Conservation (phyloP, 2,329 filamentous ascomycete genomes). For the Aspergillus tubingensis region DNA sequence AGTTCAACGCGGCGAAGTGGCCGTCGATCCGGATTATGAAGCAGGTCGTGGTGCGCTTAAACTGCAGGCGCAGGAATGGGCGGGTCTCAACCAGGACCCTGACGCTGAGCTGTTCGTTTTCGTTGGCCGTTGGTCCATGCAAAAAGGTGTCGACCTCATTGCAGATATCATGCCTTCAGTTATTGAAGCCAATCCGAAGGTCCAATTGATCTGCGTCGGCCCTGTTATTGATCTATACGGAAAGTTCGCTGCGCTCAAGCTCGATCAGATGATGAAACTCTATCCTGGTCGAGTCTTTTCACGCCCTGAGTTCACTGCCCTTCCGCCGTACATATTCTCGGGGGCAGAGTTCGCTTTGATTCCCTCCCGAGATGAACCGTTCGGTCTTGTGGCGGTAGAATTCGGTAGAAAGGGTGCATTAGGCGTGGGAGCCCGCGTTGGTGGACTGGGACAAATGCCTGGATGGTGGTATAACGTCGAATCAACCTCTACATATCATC, state of each 20-base stretch:
- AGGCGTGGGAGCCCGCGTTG: constrained; percentile 65
- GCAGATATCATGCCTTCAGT: constrained; percentile 66
- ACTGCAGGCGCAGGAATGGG: constrained; percentile 67
- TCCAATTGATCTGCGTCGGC: constrained; percentile 63
- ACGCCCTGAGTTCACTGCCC: constrained; percentile 66
- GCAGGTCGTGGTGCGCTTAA: constrained; percentile 54
- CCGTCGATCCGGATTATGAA: constrained; percentile 58
- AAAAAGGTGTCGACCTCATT: constrained; percentile 68
- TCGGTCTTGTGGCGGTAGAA: constrained; percentile 67
- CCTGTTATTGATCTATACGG: constrained; percentile 68
- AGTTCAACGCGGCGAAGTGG: constrained; percentile 48
- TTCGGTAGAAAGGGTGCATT: constrained; percentile 68
- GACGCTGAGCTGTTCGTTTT: constrained; percentile 67
- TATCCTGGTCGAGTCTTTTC: constrained; percentile 66
- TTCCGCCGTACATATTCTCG: constrained; percentile 66
- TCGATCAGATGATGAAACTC: constrained; percentile 63
- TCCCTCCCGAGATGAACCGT: constrained; percentile 67
- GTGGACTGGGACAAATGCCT: constrained; percentile 68
- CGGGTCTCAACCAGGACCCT: constrained; percentile 60
- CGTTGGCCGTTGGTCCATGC: constrained; percentile 67
- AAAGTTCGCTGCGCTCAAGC: constrained; percentile 65
- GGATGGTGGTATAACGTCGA: constrained; percentile 72
- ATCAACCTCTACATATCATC: constrained; percentile 61
- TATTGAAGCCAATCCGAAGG: constrained; percentile 60
- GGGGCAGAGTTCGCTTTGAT: constrained; percentile 69